A percentile compares a stretch with the other conserved stretches of the same genome.
phyloP scores from a whole-genome alignment of 1,284 basidiomycete species.

The Leucoagaricus sp. region DNA sequence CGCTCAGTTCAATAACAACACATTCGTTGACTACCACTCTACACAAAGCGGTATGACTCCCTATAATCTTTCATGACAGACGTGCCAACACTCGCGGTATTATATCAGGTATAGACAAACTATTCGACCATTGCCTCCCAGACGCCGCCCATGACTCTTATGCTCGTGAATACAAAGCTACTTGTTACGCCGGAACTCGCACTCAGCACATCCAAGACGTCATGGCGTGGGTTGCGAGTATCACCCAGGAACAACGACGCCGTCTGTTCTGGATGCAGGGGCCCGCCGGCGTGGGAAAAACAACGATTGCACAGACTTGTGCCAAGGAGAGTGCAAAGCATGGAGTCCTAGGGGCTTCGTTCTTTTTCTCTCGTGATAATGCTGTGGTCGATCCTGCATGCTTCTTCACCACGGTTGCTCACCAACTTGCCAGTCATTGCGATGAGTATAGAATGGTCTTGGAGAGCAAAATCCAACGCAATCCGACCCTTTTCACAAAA shows the following conservation, averaged over 20 bases:
- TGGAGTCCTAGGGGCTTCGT: background rate
- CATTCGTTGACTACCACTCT: too few species aligned
- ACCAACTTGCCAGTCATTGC: background rate
- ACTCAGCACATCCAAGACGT: background rate
- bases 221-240: background rate
- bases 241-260: background rate
- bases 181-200: background rate
- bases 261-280: conserved; percentile 3
- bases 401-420: background rate
- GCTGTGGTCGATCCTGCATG: background rate
- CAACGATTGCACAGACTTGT: conserved; percentile 3
- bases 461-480: background rate
- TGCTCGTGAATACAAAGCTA: background rate
- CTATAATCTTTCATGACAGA: too few species aligned
- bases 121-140: background rate
- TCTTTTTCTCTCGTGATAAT: conserved; percentile 4
- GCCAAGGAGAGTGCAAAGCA: background rate
- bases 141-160: background rate
- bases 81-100: too few species aligned
- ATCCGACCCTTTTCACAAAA: background rate
- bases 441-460: background rate
- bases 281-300: conserved; percentile 9
- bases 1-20: too few species aligned
- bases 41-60: too few species aligned
- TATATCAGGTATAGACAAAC: background rate